These are phyloP conservation scores for Ceratorhiza oryzae-sativae DNA, from an alignment of 1,284 basidiomycete genomes.

Conservation along the genomic window DNA sequence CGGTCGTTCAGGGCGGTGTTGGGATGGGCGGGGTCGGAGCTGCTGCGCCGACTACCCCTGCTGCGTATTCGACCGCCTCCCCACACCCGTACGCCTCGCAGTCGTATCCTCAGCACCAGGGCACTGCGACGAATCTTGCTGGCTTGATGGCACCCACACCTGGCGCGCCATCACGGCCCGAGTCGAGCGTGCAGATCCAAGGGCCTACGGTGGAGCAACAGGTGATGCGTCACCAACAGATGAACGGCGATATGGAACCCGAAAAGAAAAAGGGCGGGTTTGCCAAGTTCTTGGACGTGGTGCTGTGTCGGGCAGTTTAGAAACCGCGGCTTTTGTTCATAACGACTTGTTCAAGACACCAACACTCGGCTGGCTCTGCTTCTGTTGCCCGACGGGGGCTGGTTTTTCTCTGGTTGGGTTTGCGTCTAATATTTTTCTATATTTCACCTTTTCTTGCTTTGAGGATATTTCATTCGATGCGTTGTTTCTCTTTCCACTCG, in stretches of 20 bases:
- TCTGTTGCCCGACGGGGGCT: not conserved
- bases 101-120: constrained; percentile 19
- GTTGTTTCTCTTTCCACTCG: not conserved
- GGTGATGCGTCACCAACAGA: constrained; percentile 36
- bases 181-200: constrained; percentile 27
- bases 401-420: not conserved
- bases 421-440: not conserved
- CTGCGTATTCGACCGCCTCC: constrained; percentile 21
- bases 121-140: constrained; percentile 29
- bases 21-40: constrained; percentile 42
- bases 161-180: constrained; percentile 31
- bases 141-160: constrained; percentile 20
- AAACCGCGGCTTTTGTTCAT: not conserved
- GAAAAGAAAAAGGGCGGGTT: constrained; percentile 37
- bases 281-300: constrained; percentile 33
- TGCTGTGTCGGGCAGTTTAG: constrained; percentile 36
- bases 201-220: constrained; percentile 37
- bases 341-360: constrained; percentile 15
- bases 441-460: constrained; percentile 31
- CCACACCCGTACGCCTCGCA: constrained; percentile 20
- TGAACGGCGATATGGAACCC: constrained; percentile 36
- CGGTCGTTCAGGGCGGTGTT: constrained; percentile 38
- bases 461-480: constrained; percentile 2
- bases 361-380: not conserved
- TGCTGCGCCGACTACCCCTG: constrained; percentile 12